phyloP scores from a whole-genome alignment of 2,329 filamentous ascomycete genomes.

The Fusarium acutatum region DNA sequence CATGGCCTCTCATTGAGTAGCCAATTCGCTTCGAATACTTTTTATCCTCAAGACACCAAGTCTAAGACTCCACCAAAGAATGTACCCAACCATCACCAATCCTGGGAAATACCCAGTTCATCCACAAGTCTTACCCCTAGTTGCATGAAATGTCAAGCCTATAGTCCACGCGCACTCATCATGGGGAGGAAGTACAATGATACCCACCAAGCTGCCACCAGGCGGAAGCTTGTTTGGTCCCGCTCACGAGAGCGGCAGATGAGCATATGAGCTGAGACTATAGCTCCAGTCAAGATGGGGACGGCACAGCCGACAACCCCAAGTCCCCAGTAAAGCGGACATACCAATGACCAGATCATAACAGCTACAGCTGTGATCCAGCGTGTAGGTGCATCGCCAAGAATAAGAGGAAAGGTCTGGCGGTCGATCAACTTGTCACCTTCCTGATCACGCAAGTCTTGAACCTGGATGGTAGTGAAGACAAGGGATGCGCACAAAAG shows the following conservation, averaged over 20 bases:
- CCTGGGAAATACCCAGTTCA: too few relatives aligned
- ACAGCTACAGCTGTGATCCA: constrained; percentile 26
- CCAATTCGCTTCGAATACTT: too few relatives aligned
- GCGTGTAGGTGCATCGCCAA: constrained; percentile 34
- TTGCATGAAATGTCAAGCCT: not conserved
- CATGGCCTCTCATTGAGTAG: not conserved
- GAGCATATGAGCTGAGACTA: constrained; percentile 27
- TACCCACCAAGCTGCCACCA: constrained; percentile 34
- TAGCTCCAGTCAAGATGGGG: not conserved
- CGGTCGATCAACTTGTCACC: constrained; percentile 36
- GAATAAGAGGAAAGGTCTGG: constrained; percentile 33
- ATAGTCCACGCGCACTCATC: constrained; percentile 13
- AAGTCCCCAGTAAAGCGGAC: constrained; percentile 29
- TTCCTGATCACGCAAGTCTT: constrained; percentile 38
- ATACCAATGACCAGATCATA: constrained; percentile 28
- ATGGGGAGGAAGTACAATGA: constrained; percentile 28
- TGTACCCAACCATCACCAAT: rapidly evolving
- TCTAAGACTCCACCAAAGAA: rapidly evolving
- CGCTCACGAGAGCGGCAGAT: constrained; percentile 1
- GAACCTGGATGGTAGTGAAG: constrained; percentile 39
- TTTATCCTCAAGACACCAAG: too few relatives aligned
- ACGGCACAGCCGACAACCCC: not conserved
- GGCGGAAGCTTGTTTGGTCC: constrained; percentile 25
- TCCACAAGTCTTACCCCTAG: not conserved
- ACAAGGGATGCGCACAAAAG: constrained; percentile 30